Evolutionary conservation across 2,329 filamentous ascomycete species (phyloP).

Genomic region (Phoma sp.): DNA sequence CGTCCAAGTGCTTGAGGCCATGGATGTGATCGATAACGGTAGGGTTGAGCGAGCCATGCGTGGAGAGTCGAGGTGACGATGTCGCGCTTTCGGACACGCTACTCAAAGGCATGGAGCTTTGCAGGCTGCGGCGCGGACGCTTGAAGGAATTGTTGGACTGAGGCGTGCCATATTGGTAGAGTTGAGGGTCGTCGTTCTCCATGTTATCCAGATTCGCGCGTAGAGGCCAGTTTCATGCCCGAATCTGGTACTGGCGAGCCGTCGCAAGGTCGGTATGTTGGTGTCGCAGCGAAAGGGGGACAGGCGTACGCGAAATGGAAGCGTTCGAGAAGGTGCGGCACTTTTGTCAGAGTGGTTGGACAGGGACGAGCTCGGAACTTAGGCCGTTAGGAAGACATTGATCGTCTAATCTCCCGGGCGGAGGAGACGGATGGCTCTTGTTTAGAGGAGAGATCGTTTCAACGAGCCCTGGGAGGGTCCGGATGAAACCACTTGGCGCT

Average conservation of each 20-base stretch:
- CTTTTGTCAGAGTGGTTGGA: constrained; percentile 43
- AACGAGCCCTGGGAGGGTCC: constrained; percentile 33
- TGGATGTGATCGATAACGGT: constrained; percentile 51
- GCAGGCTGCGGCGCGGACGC: constrained; percentile 48
- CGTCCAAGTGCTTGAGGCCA: constrained; percentile 50
- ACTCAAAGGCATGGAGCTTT: constrained; percentile 46
- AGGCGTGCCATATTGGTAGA: constrained; percentile 46
- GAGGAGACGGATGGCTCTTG: constrained; percentile 48
- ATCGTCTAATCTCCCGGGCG: constrained; percentile 51
- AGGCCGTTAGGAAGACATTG: constrained; percentile 50
- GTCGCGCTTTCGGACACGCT: constrained; percentile 48
- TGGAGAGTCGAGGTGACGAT: constrained; percentile 45
- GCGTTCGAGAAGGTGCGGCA: constrained; percentile 45
- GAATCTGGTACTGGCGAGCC: constrained; percentile 42
- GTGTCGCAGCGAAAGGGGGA: constrained; percentile 39
- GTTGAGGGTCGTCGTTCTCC: constrained; percentile 49
- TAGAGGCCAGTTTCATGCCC: constrained; percentile 46
- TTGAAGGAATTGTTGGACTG: constrained; percentile 47
- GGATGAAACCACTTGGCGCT: constrained; percentile 43
- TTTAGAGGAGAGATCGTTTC: constrained; percentile 48
- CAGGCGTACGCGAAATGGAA: constrained; percentile 36
- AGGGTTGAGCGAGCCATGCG: constrained; percentile 43
- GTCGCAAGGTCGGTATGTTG: constrained; percentile 35
- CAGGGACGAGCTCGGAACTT: constrained; percentile 42
- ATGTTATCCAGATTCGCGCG: constrained; percentile 44